phyloP scores from a whole-genome alignment of 257 asterid genomes.

The Ocimum tenuiflorum region DNA sequence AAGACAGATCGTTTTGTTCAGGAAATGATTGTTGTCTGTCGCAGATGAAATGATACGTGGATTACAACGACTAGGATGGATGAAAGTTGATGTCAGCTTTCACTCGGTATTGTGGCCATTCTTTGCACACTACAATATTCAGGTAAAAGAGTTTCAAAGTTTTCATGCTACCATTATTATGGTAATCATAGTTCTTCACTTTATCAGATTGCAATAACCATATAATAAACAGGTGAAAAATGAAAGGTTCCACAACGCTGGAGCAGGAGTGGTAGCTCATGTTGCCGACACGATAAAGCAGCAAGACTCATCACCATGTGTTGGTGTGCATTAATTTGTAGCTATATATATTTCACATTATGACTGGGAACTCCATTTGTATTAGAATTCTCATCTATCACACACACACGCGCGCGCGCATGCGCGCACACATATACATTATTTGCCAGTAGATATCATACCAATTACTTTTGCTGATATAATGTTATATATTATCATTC shows the following conservation, averaged over 20 bases:
- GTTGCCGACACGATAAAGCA: constrained; percentile 73
- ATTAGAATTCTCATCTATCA: too few relatives aligned
- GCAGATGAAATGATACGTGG: constrained; percentile 85
- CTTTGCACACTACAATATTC: constrained; percentile 80
- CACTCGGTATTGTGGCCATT: constrained; percentile 78
- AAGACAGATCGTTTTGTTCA: not conserved
- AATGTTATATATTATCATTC: too few relatives aligned
- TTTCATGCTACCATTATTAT: too few relatives aligned
- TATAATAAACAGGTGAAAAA: constrained; percentile 62
- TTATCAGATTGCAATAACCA: not conserved
- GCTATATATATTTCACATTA: not conserved
- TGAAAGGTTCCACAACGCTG: constrained; percentile 70
- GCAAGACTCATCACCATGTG: constrained; percentile 31
- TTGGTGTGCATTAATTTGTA: constrained; percentile 34
- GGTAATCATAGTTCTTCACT: too few relatives aligned
- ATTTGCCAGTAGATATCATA: too few relatives aligned
- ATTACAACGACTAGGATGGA: constrained; percentile 76
- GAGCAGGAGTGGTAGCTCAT: constrained; percentile 79
- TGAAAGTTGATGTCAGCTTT: constrained; percentile 79
- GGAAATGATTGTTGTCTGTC: constrained; percentile 5
- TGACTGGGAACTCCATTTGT: not conserved
- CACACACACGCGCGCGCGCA: not conserved
- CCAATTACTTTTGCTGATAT: not conserved
- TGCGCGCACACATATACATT: too few relatives aligned
- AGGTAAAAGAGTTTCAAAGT: constrained; percentile 35